phyloP scores from a whole-genome alignment of 2,329 filamentous ascomycete species.

The Penicillium janthinellum region DNA sequence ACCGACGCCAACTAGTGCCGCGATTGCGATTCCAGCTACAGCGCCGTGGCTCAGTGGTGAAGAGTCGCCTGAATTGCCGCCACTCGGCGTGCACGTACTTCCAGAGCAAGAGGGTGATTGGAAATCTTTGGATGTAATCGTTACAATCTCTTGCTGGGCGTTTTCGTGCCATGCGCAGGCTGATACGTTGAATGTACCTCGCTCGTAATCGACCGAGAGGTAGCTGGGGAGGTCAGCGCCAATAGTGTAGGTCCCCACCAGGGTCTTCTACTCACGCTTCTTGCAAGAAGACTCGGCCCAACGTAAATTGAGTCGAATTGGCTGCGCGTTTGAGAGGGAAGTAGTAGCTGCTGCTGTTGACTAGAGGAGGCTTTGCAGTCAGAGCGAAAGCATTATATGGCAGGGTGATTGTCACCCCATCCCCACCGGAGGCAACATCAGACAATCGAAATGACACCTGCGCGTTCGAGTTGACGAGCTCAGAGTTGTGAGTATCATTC shows the following conservation, averaged over 20 bases:
- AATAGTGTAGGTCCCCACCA: too few relatives aligned
- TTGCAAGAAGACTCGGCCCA: conserved; percentile 71
- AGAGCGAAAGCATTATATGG: conserved; percentile 54
- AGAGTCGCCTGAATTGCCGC: not conserved
- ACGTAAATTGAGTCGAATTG: conserved; percentile 58
- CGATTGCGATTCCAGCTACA: conserved; percentile 22
- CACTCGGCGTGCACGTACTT: conserved; percentile 1
- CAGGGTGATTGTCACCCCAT: conserved; percentile 18
- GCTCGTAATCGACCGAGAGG: conserved; percentile 60
- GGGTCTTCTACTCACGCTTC: conserved; percentile 50
- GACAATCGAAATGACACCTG: conserved; percentile 61
- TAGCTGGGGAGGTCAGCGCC: conserved; percentile 38
- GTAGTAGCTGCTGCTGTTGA: conserved; percentile 58
- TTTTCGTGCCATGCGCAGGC: conserved; percentile 17
- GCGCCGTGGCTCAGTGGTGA: conserved; percentile 14
- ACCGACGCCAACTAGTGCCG: conserved; percentile 14
- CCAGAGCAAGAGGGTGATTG: conserved; percentile 7
- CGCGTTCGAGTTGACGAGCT: conserved; percentile 52
- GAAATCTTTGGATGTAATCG: conserved; percentile 12
- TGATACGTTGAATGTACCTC: conserved; percentile 56
- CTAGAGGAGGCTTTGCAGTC: conserved; percentile 47
- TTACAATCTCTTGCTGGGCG: conserved; percentile 15
- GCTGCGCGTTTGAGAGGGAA: conserved; percentile 65
- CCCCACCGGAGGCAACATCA: conserved; percentile 39
- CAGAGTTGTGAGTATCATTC: conserved; percentile 58